Evolutionary conservation across 345 rosid genomes (phyloP).

Genomic region (Euphorbia peplus): DNA sequence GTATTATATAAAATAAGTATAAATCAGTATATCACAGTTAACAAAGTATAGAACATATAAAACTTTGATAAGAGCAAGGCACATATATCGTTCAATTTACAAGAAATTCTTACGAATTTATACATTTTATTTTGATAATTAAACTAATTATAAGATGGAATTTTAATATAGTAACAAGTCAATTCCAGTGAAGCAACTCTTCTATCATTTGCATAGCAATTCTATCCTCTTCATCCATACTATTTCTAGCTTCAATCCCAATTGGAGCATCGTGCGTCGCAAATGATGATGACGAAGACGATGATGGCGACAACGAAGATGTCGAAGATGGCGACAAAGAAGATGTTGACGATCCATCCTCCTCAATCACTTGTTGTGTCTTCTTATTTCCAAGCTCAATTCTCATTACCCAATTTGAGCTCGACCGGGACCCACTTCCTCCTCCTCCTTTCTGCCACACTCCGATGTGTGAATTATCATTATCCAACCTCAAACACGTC

Average conservation of each 20-base stretch:
- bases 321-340: slow-evolving; percentile 5
- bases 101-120: too few species aligned
- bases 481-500: slow-evolving; percentile 72
- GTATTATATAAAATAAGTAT: too few species aligned
- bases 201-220: slow-evolving; percentile 77
- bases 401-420: slow-evolving; percentile 63
- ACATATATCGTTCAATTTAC: too few species aligned
- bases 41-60: too few species aligned
- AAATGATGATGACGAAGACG: background rate
- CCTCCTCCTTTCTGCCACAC: slow-evolving; percentile 62
- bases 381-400: slow-evolving; percentile 49
- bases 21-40: too few species aligned
- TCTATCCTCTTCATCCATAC: slow-evolving; percentile 47
- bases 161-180: slow-evolving; percentile 23
- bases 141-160: too few species aligned
- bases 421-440: slow-evolving; percentile 52
- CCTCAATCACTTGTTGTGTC: slow-evolving; percentile 11
- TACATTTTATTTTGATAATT: too few species aligned
- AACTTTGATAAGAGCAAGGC: too few species aligned
- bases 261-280: background rate
- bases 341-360: slow-evolving; percentile 8
- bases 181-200: slow-evolving; percentile 60
- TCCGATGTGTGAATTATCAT: slow-evolving; percentile 59
- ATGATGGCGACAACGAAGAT: slow-evolving; percentile 7
- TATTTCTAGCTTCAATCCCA: slow-evolving; percentile 20